Evolutionary conservation across 495 filamentous ascomycete species (phyloP), one percentile per base, ranked within the genome.

Genomic region (Lentithecium fluviatile): DNA sequence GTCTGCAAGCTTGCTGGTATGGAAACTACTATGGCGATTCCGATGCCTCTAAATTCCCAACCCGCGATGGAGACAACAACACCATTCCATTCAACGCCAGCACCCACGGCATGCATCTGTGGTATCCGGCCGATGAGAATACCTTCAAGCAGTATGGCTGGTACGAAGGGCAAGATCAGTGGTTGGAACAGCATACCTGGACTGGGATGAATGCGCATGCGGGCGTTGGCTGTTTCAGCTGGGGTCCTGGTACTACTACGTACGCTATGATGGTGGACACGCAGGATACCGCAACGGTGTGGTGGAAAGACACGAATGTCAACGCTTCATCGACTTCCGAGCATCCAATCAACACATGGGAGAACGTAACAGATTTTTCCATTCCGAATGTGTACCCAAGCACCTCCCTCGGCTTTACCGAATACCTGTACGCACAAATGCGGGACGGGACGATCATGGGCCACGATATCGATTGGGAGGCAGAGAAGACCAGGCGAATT

Each of bases 1-100:
- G 73, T 23, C 62, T 75, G 20, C 65, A 74, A 59, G 72, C 71
- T 15, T 74, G 73, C 56, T 74, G 73, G 73, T 72, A 74, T 52
- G 73, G 71, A 29, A 68, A 68, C 60, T 73, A 70, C 58, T 74
- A 75, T 54, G 70, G 71, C 20, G 71, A 73, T 40, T 52, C 58
- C 17, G 66, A 67, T 40, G 66, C 65, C 23, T 60, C 64, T 38
- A 54, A 60, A 1, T 60, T 60, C 49, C 56, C 56, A 1, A 60
- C 54, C 26, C 54, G 56, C 24, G 50, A 58, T 26, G 63, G 57
- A 19, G 56, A 65, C 17, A 68, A 56, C 34, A 60, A 60, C 49
- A 23, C 63, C 21, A 50, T 58, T 20, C 45, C 43, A 13, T 58
- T 58, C 56, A 43, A 50, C 45, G 10, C 47, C 8, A 42, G 40